phyloP scores from a whole-genome alignment of 176 grass and related monocot genomes.

The Musa itinerans region DNA sequence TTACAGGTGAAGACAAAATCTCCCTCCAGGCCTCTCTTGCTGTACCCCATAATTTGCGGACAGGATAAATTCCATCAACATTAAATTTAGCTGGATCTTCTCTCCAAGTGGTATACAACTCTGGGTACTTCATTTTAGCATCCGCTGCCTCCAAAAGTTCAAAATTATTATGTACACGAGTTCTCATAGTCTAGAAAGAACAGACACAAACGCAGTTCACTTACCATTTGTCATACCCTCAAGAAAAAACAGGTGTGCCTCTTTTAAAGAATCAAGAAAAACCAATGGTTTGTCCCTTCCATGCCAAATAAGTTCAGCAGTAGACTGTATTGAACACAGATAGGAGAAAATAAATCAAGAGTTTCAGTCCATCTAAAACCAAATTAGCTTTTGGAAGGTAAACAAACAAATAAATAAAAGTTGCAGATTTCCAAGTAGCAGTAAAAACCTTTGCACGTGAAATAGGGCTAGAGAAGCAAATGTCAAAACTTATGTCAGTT shows the following conservation, averaged over 20 bases:
- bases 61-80: conserved; percentile 66
- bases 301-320: conserved; percentile 53
- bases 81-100: conserved; percentile 75
- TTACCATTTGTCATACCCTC: conserved; percentile 92
- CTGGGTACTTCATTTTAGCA: conserved; percentile 70
- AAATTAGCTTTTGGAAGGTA: background rate
- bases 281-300: conserved; percentile 54
- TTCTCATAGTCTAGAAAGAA: background rate
- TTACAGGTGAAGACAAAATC: conserved; percentile 61
- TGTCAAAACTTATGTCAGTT: conserved; percentile 47
- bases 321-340: conserved; percentile 39
- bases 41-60: conserved; percentile 45
- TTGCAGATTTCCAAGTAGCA: background rate
- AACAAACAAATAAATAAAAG: background rate
- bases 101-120: conserved; percentile 67
- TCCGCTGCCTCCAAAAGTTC: conserved; percentile 60
- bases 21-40: conserved; percentile 69
- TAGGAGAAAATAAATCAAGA: background rate
- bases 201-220: background rate
- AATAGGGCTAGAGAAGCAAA: conserved; percentile 75
- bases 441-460: conserved; percentile 63
- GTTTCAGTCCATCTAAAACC: background rate
- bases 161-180: background rate
- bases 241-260: conserved; percentile 73
- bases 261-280: conserved; percentile 79